Conservation (phyloP, 1,139 yeast genomes). For the Geotrichum australiense region DNA sequence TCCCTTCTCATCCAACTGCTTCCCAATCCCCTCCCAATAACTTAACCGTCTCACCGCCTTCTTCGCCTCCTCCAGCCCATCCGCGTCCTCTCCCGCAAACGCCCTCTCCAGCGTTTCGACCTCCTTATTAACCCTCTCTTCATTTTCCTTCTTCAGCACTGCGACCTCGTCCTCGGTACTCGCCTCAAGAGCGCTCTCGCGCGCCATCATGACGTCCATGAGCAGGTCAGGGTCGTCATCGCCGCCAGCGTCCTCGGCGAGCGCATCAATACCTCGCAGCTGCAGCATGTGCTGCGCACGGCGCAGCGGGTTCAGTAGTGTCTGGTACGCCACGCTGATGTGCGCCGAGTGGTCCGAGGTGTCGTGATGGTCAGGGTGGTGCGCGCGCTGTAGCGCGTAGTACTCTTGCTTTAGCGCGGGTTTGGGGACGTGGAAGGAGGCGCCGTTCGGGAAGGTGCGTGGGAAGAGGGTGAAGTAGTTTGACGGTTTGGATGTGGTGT, state of each 20-base stretch:
- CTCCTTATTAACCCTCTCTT: conserved; percentile 42
- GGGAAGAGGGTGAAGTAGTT: conserved; percentile 61
- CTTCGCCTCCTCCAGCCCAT: conserved; percentile 52
- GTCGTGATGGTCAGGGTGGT: conserved; percentile 67
- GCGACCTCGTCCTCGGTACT: conserved; percentile 50
- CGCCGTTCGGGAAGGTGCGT: conserved; percentile 59
- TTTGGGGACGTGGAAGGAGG: conserved; percentile 45
- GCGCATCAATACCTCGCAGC: conserved; percentile 39
- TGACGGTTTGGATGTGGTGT: not conserved
- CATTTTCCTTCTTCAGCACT: conserved; percentile 48
- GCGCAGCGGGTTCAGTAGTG: conserved; percentile 59
- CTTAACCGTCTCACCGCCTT: conserved; percentile 64
- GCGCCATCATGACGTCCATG: conserved; percentile 72
- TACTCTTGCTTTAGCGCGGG: conserved; percentile 63
- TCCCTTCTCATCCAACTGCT: conserved; percentile 55
- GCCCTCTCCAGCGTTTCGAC: conserved; percentile 37
- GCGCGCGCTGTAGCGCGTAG: conserved; percentile 58
- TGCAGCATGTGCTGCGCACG: conserved; percentile 56
- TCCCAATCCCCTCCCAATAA: conserved; percentile 76
- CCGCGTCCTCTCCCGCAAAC: conserved; percentile 34
- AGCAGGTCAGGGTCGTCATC: conserved; percentile 52
- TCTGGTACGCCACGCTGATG: conserved; percentile 69
- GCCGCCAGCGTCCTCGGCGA: conserved; percentile 20
- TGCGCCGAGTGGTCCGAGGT: conserved; percentile 41
- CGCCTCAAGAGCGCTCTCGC: conserved; percentile 67